Base-by-base conservation (phyloP, 2,329 filamentous ascomycete genomes). In the Pseudopyrenochaeta lycopersici region DNA sequence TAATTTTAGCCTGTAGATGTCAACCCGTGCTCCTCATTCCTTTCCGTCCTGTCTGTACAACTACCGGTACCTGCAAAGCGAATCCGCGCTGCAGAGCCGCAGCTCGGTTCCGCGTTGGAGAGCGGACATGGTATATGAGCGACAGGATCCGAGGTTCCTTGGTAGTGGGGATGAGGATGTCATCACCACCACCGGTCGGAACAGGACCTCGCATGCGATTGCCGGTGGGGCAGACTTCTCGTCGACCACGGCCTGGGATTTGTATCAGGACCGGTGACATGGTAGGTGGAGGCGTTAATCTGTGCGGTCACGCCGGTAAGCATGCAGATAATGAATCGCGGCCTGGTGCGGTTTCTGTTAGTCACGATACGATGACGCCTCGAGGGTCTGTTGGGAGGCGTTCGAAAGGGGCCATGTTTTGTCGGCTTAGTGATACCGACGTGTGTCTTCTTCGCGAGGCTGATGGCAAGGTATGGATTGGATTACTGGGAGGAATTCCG, bases 1-100 rank as follows among this genome's bases (percentile, higher is more conserved):
- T 55, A 55, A 47, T 35, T 41, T 52, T 55, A 48, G 48, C 32
- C 20, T n/a, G 23, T 10, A 14, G 27, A 42, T 15, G 17, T 12
- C 11, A 5, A 27, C 39, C 23, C 27, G 23, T 15, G 23, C n/a
- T 15, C n/a, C 14, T 12, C 11, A 11, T 42, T 29, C 23, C 23
- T 10, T 42, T 30, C 23, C 35, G 5, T 33, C 11, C 27, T 42
- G n/a, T 1, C 23, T 27, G 23, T 27, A 27, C 23, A 27, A 27
- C 23, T 10, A 9, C n/a, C 17, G 5, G 7, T 6, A 42, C 17
- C 15, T 7, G n/a, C 11, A 15, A 42, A 18, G 27, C 27, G 40
- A 12, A 42, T 42, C 18, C 36, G 35, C 10, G 7, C 17, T 21
- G 39, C 39, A 42, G 23, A 27, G 40, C 40, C 40, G 21, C 23